phyloP scores from a whole-genome alignment of 176 grass and related monocot genomes.

The Neostapfia colusana region DNA sequence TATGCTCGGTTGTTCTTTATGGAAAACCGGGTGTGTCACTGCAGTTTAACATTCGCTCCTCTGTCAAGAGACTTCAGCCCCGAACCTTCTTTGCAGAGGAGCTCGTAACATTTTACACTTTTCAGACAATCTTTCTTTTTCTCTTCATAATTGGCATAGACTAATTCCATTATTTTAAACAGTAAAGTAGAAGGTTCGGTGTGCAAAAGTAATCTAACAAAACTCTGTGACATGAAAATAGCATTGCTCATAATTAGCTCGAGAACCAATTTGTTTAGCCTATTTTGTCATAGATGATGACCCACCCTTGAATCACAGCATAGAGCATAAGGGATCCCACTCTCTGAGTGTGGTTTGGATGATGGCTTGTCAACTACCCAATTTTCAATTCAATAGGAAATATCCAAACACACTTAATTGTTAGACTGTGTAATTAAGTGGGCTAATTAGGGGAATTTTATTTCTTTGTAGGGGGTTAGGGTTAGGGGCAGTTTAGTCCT shows the following conservation, averaged over 20 bases:
- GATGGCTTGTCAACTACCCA: not conserved
- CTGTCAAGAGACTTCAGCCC: not conserved
- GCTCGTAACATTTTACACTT: not conserved
- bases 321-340: not conserved
- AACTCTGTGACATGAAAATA: not conserved
- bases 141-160: no score
- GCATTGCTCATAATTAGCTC: not conserved
- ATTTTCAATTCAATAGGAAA: not conserved
- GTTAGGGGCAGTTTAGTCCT: no score
- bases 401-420: no score
- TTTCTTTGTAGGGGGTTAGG: no score
- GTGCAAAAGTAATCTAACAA: not conserved
- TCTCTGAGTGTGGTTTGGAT: not conserved
- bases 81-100: not conserved
- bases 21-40: no score
- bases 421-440: no score
- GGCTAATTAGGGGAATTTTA: no score
- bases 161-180: not conserved
- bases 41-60: not conserved
- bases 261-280: not conserved
- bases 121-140: not conserved
- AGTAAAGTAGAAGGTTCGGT: not conserved
- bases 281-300: not conserved
- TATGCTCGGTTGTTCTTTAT: no score
- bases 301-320: not conserved